Percentiles rank a stretch among this genome's conserved stretches.
Conservation (phyloP, 1,284 basidiomycete species). For the Pterula multifida region DNA sequence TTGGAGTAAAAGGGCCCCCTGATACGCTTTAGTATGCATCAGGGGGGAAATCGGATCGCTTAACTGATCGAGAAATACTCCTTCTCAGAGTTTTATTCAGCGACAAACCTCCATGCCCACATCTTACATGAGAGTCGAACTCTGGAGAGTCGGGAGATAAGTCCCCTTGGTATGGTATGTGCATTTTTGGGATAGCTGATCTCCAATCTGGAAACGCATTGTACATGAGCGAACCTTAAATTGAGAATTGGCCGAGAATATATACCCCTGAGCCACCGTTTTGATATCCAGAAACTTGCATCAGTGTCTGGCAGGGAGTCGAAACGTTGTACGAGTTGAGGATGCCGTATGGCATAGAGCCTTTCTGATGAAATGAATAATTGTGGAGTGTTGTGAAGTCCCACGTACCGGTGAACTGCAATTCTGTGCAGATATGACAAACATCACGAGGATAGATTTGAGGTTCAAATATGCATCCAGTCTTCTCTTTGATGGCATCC, state of each 20-base stretch:
- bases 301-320: constrained; percentile 34
- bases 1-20: background rate
- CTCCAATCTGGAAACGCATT: constrained; percentile 48
- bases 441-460: constrained; percentile 34
- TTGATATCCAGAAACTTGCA: constrained; percentile 64
- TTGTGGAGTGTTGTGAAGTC: constrained; percentile 1
- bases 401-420: constrained; percentile 42
- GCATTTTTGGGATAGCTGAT: constrained; percentile 62
- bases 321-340: constrained; percentile 41
- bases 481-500: constrained; percentile 30
- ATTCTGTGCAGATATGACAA: constrained; percentile 49
- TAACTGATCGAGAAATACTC: background rate
- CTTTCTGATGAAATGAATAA: constrained; percentile 31
- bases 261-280: constrained; percentile 65
- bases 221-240: constrained; percentile 8
- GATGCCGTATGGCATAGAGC: constrained; percentile 56
- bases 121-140: constrained; percentile 47
- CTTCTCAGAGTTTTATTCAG: background rate
- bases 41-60: background rate
- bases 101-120: constrained; percentile 39
- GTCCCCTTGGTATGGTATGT: constrained; percentile 38
- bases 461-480: constrained; percentile 36
- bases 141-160: constrained; percentile 49
- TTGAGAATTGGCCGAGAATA: constrained; percentile 4
- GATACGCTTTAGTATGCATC: background rate